A percentile compares a stretch with the other conserved stretches of the same genome.
phyloP scores from a whole-genome alignment of 192 early-diverging fungal species.

The Dissophora globulifera region DNA sequence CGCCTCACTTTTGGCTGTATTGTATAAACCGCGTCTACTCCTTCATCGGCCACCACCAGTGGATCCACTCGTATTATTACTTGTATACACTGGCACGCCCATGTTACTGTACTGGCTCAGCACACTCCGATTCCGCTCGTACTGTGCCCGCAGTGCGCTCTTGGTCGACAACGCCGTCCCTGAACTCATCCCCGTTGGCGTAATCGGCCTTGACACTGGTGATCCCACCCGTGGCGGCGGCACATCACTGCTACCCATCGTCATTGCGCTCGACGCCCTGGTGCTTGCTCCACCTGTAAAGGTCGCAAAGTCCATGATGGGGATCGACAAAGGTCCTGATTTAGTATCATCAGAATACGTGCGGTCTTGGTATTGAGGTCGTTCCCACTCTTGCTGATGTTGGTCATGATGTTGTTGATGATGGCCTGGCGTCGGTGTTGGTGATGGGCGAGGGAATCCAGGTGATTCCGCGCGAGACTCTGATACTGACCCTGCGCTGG shows the following conservation, averaged over 20 bases:
- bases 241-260: background rate
- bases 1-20: too few relatives aligned
- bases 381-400: background rate
- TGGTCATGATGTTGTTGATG: background rate
- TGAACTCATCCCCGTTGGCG: slow-evolving; percentile 15
- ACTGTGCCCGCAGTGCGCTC: slow-evolving; percentile 30
- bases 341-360: background rate
- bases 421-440: slow-evolving; percentile 13
- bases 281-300: slow-evolving; percentile 18
- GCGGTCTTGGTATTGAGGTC: background rate
- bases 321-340: slow-evolving; percentile 11
- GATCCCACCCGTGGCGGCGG: background rate
- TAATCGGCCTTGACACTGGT: slow-evolving; percentile 9
- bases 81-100: slow-evolving; percentile 20
- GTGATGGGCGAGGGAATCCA: slow-evolving; percentile 1
- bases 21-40: background rate
- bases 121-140: slow-evolving; percentile 35
- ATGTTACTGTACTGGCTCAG: slow-evolving; percentile 35
- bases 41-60: background rate
- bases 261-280: background rate
- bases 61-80: slow-evolving; percentile 8
- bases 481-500: too few relatives aligned
- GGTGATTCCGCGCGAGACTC: too few relatives aligned
- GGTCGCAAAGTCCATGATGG: slow-evolving; percentile 46
- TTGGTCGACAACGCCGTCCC: slow-evolving; percentile 8